These are phyloP conservation scores for Botrytis paeoniae DNA, from an alignment of 2,329 filamentous ascomycete genomes.

Conservation along the genomic window DNA sequence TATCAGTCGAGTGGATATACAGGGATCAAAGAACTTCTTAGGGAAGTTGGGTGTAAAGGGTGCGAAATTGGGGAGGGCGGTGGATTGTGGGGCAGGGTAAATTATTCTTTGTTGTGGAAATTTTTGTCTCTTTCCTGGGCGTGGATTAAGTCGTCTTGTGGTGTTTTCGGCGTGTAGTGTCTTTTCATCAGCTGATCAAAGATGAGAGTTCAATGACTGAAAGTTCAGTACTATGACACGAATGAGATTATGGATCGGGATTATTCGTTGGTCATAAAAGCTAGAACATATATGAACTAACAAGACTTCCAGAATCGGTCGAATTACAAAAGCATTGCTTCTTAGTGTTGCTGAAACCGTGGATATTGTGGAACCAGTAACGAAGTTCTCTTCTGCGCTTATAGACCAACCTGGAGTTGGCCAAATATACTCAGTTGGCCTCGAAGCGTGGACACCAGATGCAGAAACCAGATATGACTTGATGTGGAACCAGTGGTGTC, in stretches of 20 bases:
- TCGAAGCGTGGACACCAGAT: slow-evolving; percentile 65
- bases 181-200: neutral
- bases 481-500: slow-evolving; percentile 89
- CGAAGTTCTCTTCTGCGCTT: slow-evolving; percentile 71
- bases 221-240: neutral
- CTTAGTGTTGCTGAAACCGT: slow-evolving; percentile 65
- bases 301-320: slow-evolving; percentile 62
- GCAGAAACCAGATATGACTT: slow-evolving; percentile 62
- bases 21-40: slow-evolving; percentile 67
- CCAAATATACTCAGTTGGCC: slow-evolving; percentile 65
- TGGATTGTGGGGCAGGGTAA: slow-evolving; percentile 43
- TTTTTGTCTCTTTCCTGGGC: neutral
- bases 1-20: slow-evolving; percentile 68
- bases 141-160: neutral
- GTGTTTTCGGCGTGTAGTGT: neutral
- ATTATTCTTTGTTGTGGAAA: slow-evolving; percentile 13
- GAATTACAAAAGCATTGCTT: slow-evolving; percentile 78
- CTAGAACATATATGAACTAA: neutral
- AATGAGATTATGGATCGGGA: neutral
- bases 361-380: slow-evolving; percentile 82
- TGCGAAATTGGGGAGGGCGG: slow-evolving; percentile 37
- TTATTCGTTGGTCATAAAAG: neutral
- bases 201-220: neutral
- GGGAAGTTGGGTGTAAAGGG: slow-evolving; percentile 55
- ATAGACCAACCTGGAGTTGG: slow-evolving; percentile 55